A percentile compares a stretch with the other conserved stretches of the same genome.
Evolutionary conservation across 352 stramenopile species (phyloP).

Genomic region (Globisporangium acanthophoron): DNA sequence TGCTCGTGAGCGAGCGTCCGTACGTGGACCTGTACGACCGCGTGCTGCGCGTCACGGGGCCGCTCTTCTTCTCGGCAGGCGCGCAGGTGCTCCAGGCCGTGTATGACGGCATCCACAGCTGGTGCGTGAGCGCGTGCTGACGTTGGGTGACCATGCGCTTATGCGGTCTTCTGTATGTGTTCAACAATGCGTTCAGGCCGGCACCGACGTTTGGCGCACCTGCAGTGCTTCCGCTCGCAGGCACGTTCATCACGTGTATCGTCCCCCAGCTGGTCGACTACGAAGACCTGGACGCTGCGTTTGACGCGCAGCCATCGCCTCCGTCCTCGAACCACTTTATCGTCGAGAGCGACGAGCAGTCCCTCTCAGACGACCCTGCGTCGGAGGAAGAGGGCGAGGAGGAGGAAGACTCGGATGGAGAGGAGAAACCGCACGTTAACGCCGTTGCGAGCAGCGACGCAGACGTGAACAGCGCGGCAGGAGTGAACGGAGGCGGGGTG

Average conservation of each 20-base stretch:
- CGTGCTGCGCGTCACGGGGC: constrained; percentile 57
- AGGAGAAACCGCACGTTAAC: constrained; percentile 26
- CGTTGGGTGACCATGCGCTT: neutral
- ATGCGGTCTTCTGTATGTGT: neutral
- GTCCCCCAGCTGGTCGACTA: constrained; percentile 67
- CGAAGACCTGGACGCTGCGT: constrained; percentile 27
- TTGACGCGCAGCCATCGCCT: constrained; percentile 25
- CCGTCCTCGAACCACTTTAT: constrained; percentile 43
- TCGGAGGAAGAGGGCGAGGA: constrained; percentile 19
- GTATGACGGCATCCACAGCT: constrained; percentile 65
- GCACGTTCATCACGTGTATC: constrained; percentile 72
- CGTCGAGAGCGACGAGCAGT: constrained; percentile 15
- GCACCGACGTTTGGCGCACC: constrained; percentile 36
- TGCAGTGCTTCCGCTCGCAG: constrained; percentile 54
- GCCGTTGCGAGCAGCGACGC: neutral
- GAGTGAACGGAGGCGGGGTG: neutral
- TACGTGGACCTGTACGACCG: constrained; percentile 80
- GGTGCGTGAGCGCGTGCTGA: constrained; percentile 21
- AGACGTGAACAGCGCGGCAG: neutral
- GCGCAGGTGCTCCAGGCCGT: constrained; percentile 60
- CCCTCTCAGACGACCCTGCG: constrained; percentile 21
- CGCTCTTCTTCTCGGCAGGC: constrained; percentile 76
- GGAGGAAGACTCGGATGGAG: constrained; percentile 17
- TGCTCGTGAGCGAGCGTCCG: constrained; percentile 63
- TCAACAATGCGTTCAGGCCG: constrained; percentile 32